Conservation (phyloP, 2,329 filamentous ascomycete genomes). For the Fusarium longipes region DNA sequence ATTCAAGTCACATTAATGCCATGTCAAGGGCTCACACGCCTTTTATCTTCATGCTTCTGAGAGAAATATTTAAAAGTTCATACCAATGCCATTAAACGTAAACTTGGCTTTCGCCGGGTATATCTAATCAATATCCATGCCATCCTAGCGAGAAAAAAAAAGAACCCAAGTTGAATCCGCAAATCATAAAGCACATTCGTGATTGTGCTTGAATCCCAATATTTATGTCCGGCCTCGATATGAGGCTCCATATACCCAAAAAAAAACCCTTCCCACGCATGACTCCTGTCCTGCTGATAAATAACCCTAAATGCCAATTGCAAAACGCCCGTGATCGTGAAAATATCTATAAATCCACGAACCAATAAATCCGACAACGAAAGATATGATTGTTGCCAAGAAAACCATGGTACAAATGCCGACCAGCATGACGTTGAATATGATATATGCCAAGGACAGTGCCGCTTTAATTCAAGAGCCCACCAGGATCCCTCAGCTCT, state of each 20-base stretch:
- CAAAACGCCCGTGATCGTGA: slow-evolving; percentile 31
- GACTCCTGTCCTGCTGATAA: slow-evolving; percentile 23
- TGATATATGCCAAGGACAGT: not conserved
- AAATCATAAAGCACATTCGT: slow-evolving; percentile 17
- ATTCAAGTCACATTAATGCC: not conserved
- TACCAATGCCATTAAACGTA: slow-evolving; percentile 41
- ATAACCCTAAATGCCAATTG: slow-evolving; percentile 10
- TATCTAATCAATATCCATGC: slow-evolving; percentile 44
- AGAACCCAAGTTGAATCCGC: slow-evolving; percentile 18
- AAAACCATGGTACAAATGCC: slow-evolving; percentile 24
- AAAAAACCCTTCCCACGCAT: slow-evolving; percentile 14
- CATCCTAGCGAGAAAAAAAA: slow-evolving; percentile 27
- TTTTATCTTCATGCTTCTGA: not conserved
- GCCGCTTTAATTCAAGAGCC: slow-evolving; percentile 51
- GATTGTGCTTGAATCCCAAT: slow-evolving; percentile 1
- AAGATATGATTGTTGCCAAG: slow-evolving; percentile 32
- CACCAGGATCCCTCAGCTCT: slow-evolving; percentile 55
- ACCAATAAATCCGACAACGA: slow-evolving; percentile 9
- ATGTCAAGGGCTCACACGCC: not conserved
- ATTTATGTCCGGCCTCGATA: not conserved
- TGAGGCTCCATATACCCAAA: slow-evolving; percentile 12
- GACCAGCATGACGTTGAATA: slow-evolving; percentile 25
- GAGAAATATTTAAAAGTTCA: not conserved
- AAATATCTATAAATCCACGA: slow-evolving; percentile 24
- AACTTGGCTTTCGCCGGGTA: slow-evolving; percentile 49